Evolutionary conservation across 2,329 filamentous ascomycete genomes (phyloP).

Genomic region (Monilinia vaccinii-corymbosi): DNA sequence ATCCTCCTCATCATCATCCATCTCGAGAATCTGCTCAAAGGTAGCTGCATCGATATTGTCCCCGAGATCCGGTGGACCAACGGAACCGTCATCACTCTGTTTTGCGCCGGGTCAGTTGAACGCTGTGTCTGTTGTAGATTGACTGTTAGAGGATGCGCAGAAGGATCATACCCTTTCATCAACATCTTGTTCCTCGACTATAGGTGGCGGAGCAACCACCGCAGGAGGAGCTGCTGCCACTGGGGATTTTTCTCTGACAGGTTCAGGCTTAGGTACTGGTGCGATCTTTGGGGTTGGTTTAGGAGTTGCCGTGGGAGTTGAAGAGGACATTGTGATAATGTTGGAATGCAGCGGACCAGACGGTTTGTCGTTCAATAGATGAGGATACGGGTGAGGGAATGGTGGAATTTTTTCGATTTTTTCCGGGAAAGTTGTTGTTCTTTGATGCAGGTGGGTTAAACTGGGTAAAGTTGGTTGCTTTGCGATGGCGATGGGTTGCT

Average conservation of each 20-base stretch:
- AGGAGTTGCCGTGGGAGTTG: not conserved
- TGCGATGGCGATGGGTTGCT: constrained; percentile 3
- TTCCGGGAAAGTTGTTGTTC: constrained; percentile 5
- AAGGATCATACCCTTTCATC: constrained; percentile 11
- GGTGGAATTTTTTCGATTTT: not conserved
- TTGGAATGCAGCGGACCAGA: not conserved
- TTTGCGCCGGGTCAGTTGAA: constrained; percentile 9
- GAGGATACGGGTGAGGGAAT: not conserved
- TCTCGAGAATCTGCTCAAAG: constrained; percentile 94
- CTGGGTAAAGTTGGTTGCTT: not conserved
- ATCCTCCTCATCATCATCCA: constrained; percentile 86
- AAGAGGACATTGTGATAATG: not conserved
- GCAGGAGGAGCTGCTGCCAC: not conserved
- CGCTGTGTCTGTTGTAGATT: not conserved
- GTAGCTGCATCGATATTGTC: constrained; percentile 71
- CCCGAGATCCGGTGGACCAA: constrained; percentile 46
- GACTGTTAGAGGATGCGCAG: not conserved
- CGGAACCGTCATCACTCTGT: constrained; percentile 29
- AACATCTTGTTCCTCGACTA: constrained; percentile 1
- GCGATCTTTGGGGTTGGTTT: not conserved
- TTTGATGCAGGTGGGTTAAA: not conserved
- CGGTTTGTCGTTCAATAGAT: not conserved
- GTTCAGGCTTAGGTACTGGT: not conserved
- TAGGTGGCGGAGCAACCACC: not conserved
- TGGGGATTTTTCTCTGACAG: constrained; percentile 1